These are phyloP conservation scores for Kwoniella newhampshirensis DNA, from an alignment of 768 basidiomycete genomes.

Conservation along the genomic window DNA sequence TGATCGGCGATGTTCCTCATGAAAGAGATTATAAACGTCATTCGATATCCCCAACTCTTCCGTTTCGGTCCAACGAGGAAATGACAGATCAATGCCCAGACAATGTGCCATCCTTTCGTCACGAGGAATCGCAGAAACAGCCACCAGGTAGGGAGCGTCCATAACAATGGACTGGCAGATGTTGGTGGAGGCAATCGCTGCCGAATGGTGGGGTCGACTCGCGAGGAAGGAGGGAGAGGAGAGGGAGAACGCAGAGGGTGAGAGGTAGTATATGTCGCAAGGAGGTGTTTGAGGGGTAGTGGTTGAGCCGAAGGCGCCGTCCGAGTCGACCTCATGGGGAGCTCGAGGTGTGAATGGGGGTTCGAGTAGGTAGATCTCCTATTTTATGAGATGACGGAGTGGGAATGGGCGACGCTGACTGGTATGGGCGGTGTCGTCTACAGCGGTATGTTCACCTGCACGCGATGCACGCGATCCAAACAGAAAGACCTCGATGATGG, in stretches of 20 bases:
- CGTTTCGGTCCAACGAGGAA: conserved; percentile 82
- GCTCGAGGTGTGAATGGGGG: neutral
- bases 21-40: conserved; percentile 71
- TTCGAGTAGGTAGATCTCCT: neutral
- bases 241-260: conserved; percentile 46
- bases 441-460: no score
- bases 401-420: no score
- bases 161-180: conserved; percentile 34
- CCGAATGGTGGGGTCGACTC: conserved; percentile 41
- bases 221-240: conserved; percentile 46
- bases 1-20: conserved; percentile 81
- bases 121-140: conserved; percentile 38
- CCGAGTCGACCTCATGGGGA: neutral
- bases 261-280: conserved; percentile 33
- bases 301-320: conserved; percentile 6
- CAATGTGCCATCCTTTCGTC: conserved; percentile 43
- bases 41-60: conserved; percentile 86
- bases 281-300: conserved; percentile 28
- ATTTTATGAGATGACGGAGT: neutral
- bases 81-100: conserved; percentile 63
- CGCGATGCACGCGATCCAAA: no score
- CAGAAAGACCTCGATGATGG: no score
- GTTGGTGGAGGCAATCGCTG: conserved; percentile 40
- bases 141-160: conserved; percentile 42
- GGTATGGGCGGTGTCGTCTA: no score